Conservation (phyloP, 163 green algal genomes). For the Volvox carteri region DNA sequence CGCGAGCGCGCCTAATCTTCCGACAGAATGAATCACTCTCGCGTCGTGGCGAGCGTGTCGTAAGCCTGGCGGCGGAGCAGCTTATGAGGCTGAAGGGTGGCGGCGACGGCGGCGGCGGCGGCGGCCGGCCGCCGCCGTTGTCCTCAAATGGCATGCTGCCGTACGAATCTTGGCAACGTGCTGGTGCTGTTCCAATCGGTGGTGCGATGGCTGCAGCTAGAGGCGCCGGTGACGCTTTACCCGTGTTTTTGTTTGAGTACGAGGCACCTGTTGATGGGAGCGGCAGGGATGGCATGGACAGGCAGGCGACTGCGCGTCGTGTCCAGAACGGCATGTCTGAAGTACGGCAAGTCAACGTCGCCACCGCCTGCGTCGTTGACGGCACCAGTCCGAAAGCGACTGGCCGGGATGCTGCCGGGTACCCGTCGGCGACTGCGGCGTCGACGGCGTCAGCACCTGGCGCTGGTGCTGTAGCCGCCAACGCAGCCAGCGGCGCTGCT, state of each 20-base stretch:
- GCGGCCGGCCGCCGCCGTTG: background rate
- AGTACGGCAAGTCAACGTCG: background rate
- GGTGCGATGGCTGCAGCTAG: background rate
- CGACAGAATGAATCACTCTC: slow-evolving; percentile 39
- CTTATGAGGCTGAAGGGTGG: background rate
- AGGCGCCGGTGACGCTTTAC: slow-evolving; percentile 26
- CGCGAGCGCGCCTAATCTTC: background rate
- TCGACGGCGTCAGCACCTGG: background rate
- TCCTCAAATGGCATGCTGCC: background rate
- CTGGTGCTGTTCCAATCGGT: background rate
- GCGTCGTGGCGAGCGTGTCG: slow-evolving; percentile 24
- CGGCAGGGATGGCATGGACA: slow-evolving; percentile 2
- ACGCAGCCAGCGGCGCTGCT: too few species aligned
- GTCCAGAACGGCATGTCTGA: slow-evolving; percentile 5
- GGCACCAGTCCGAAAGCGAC: too few species aligned
- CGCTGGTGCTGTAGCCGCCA: background rate
- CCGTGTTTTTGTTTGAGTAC: slow-evolving; percentile 60
- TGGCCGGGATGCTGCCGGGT: too few species aligned
- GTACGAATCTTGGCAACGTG: slow-evolving; percentile 11
- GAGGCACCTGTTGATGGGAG: background rate
- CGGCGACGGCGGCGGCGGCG: background rate
- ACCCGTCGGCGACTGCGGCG: background rate
- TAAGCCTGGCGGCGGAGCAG: slow-evolving; percentile 28
- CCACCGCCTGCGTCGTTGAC: background rate
- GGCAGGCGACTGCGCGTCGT: background rate